Evolutionary conservation across 2,329 filamentous ascomycete species (phyloP).

Genomic region (Remersonia thermophila): DNA sequence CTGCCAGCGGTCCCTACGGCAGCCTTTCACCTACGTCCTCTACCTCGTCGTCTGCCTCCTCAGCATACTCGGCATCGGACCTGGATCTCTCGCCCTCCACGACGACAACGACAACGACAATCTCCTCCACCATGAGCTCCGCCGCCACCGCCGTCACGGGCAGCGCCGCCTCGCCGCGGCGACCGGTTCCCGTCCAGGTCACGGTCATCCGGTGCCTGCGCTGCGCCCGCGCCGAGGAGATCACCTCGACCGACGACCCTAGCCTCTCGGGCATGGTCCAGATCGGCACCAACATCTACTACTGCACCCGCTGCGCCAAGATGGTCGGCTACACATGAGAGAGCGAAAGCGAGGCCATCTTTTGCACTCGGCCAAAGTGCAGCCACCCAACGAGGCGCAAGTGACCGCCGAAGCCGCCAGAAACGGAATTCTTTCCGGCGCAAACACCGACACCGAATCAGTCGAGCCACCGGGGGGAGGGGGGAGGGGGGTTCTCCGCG

Average conservation of each 20-base stretch:
- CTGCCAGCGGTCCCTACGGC: no score
- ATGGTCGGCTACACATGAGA: constrained; percentile 48
- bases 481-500: no score
- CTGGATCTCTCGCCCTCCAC: no score
- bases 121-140: no score
- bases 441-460: no score
- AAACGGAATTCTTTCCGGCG: no score
- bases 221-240: constrained; percentile 47
- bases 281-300: constrained; percentile 54
- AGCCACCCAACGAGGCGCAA: no score
- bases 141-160: not conserved
- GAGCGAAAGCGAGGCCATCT: no score
- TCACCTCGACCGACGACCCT: constrained; percentile 47
- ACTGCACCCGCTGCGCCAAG: constrained; percentile 51
- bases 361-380: no score
- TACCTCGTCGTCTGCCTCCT: constrained; percentile 25
- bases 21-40: constrained; percentile 19
- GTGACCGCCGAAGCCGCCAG: no score
- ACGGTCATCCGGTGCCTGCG: constrained; percentile 51
- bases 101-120: no score
- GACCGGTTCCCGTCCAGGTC: constrained; percentile 40
- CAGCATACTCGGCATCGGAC: constrained; percentile 22
- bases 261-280: constrained; percentile 49
- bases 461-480: no score
- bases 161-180: constrained; percentile 19